Evolutionary conservation across 164 flowering plant genomes (phyloP), one percentile per base, ranked within the genome.

Genomic region (Stephania cephalantha): DNA sequence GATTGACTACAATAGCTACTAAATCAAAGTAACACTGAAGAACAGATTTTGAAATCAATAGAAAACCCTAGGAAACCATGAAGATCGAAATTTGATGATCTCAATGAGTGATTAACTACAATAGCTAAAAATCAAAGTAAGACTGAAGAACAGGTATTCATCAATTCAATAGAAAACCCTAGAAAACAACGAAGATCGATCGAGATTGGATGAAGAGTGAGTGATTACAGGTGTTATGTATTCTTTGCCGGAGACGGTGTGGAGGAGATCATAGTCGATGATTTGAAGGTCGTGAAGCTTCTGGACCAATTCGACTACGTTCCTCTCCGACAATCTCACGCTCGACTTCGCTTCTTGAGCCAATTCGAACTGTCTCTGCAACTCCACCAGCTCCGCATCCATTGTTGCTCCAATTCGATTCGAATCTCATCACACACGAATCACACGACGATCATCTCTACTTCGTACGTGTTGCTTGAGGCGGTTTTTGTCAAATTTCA

Each of bases 241-340:
- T 83, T 93, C 98, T 83, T 93, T 93, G 81, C 95, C 98, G 80
- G 98, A 84, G 81, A 88, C 84, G 58, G 98, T 93, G 84, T 93
- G 96, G 77, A 95, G 97, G 55, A 95, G 99, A 17, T 91, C 93
- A 79, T 87, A 95, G 77, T 95, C 94, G 85, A 95, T 90, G 88
- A 93, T 93, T 10, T 82, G 82, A 73, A 95, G 96, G 73, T 93
- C 85, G 31, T 91, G 97, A 22, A 95, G 94, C 84, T 95, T 95
- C 58, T 88, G 93, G 42, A 93, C 94, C 80, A 95, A 87, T 80
- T 93, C 98, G 73, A 93, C 99, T 9, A 95, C 98, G 82, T 95
- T 95, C 73, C 96, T 81, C 4, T 95, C 98, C 7, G 99, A 95
- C 50, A 93, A 87, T 58, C 97, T 78, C 15, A 90, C 81, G 86